Percentiles rank a stretch among this genome's conserved stretches.
These are phyloP conservation scores for Phytophthora constricta DNA, from an alignment of 352 stramenopile genomes.

Conservation along the genomic window DNA sequence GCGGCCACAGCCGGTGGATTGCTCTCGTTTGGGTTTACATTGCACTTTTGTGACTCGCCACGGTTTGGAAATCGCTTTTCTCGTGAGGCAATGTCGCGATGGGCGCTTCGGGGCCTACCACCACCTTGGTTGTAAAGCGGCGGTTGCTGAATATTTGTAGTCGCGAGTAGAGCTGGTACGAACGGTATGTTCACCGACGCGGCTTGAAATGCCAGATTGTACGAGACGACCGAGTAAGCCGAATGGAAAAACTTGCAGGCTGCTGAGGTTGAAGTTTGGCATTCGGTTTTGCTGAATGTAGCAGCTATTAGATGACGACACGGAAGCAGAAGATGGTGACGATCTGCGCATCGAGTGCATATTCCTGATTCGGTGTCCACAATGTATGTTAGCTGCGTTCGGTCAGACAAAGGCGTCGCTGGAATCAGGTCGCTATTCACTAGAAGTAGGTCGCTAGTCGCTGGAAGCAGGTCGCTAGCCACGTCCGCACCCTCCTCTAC, in stretches of 20 bases:
- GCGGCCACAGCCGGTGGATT: no score
- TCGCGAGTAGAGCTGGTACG: not conserved
- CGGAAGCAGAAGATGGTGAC: slow-evolving; percentile 11
- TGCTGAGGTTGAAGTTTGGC: not conserved
- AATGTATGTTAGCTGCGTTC: no score
- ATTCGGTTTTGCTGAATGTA: not conserved
- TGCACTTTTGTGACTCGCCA: slow-evolving; percentile 1
- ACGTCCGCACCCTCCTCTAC: not conserved
- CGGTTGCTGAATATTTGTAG: not conserved
- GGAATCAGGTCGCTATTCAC: no score
- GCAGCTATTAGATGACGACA: slow-evolving; percentile 18
- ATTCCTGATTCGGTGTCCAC: not conserved
- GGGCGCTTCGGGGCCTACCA: no score
- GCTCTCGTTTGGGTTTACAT: no score
- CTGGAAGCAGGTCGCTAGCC: no score
- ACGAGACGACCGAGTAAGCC: not conserved
- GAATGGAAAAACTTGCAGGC: not conserved
- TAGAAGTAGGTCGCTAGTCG: no score
- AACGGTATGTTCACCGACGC: not conserved
- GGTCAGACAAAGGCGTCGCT: no score
- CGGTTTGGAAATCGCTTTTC: slow-evolving; percentile 7
- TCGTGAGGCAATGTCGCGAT: not conserved
- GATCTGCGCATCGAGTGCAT: slow-evolving; percentile 10
- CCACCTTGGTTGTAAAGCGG: slow-evolving; percentile 16
- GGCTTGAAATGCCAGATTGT: slow-evolving; percentile 1